Evolutionary conservation across 192 early-diverging fungal genomes (phyloP).

Genomic region (Umbelopsis isabellina): DNA sequence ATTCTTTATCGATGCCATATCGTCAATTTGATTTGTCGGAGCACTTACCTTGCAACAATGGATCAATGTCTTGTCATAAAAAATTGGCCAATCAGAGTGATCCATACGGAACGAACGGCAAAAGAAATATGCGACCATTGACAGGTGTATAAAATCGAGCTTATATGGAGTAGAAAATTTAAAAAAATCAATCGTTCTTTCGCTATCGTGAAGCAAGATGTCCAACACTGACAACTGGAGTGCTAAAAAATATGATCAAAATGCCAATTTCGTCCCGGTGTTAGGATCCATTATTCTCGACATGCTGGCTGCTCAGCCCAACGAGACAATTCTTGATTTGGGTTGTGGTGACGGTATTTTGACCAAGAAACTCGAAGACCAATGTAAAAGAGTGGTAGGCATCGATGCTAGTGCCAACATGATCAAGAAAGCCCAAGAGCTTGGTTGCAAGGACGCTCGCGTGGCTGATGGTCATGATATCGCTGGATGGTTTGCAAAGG

Average conservation of each 20-base stretch:
- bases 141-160: neutral
- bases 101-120: constrained; percentile 3
- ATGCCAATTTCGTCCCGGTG: constrained; percentile 61
- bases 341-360: constrained; percentile 72
- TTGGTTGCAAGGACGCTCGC: constrained; percentile 41
- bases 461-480: constrained; percentile 65
- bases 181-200: neutral
- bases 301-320: constrained; percentile 51
- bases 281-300: constrained; percentile 52
- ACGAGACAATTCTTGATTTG: constrained; percentile 67
- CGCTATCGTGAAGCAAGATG: neutral
- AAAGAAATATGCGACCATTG: constrained; percentile 12
- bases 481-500: constrained; percentile 35
- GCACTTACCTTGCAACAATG: neutral
- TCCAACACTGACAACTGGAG: constrained; percentile 53
- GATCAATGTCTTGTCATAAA: constrained; percentile 10
- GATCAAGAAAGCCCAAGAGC: constrained; percentile 49
- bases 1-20: no score
- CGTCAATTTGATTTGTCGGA: no score
- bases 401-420: constrained; percentile 62
- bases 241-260: constrained; percentile 49
- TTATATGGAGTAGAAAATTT: no score
- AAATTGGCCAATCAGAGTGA: neutral
- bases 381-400: constrained; percentile 57
- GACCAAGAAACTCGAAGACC: constrained; percentile 52